Evolutionary conservation across 208 protist genomes (phyloP), one percentile per base, ranked within the genome.

Genomic region (Acanthamoeba triangularis): DNA sequence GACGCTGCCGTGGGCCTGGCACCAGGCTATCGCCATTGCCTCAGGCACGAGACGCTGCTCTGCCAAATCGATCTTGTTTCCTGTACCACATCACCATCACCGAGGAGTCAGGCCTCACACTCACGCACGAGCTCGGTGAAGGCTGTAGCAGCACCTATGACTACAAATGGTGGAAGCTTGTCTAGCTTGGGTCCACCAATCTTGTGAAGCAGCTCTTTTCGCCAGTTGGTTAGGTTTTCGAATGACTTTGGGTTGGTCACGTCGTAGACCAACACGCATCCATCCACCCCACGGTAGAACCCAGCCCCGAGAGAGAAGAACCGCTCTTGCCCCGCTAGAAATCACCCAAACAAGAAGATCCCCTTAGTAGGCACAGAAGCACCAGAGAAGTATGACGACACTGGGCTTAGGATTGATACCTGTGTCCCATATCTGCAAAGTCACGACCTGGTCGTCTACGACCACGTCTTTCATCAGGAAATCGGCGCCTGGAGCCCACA

Each of bases 251-350:
- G n/a, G 16, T 94, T 67, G 20, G 61, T 97, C 13, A 98, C 91
- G 92, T 98, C 97, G 69, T 93, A 98, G 49, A 96, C 96, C 10
- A 98, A 54, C 44, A 96, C 88, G 67, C 97, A 98, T 52, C 61
- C 78, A 78, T 98, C 97, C 28, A 96, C 94, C 23, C 97, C 97
- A 2, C 97, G 33, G 65, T 96, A 98, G 69, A 97, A 98, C 28
- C 95, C n/a, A 74, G 84, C 67, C 28, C 96, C 96, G 6, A 98
- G 52, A 84, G 93, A 96, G 59, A 92, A 85, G 94, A 98, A 98
- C 18, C 97, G 90, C 82, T 98, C 97, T 80, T 97, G 97, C 33
- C 97, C 97, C 59, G 97, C 97, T 95, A n/a, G 7, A 8, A 59
- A 20, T 14, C 18, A 61, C 18, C 78, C 41, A 23, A 59, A 23